Evolutionary conservation across 352 stramenopile genomes (phyloP).

Genomic region (Globisporangium viniferum): DNA sequence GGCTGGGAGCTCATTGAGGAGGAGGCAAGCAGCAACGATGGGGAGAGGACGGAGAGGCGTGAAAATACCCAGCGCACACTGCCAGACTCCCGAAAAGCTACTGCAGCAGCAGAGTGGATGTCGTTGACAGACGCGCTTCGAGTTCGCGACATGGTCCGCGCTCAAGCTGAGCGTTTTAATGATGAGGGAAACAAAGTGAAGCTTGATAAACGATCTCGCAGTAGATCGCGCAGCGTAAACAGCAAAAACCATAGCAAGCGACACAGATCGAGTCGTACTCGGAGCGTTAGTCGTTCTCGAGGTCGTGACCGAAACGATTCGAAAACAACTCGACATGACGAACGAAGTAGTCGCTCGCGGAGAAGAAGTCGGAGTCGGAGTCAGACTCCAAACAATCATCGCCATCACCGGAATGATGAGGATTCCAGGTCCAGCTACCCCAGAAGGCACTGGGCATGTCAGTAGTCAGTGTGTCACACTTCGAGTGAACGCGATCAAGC

Average conservation of each 20-base stretch:
- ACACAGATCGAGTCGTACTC: neutral
- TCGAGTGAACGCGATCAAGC: neutral
- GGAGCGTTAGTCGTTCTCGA: constrained; percentile 4
- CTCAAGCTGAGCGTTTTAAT: neutral
- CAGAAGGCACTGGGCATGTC: neutral
- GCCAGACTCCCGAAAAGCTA: neutral
- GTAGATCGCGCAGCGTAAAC: neutral
- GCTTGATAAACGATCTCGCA: neutral
- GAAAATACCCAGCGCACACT: neutral
- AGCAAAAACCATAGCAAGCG: neutral
- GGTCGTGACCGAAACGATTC: neutral
- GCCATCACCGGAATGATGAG: neutral
- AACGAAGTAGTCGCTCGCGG: neutral
- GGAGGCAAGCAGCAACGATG: neutral
- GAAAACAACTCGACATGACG: neutral
- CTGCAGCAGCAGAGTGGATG: constrained; percentile 12
- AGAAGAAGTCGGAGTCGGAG: constrained; percentile 12
- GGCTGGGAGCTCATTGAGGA: constrained; percentile 21
- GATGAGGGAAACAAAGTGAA: too few species aligned
- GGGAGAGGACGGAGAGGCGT: too few species aligned
- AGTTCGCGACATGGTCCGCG: constrained; percentile 20
- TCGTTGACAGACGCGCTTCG: constrained; percentile 16
- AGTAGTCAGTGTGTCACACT: neutral
- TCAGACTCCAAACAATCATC: neutral
- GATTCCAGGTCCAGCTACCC: neutral